Percentiles rank a stretch among this genome's conserved stretches.
These are phyloP conservation scores for Carex pumila DNA, from an alignment of 176 grass and related monocot species.

Conservation along the genomic window DNA sequence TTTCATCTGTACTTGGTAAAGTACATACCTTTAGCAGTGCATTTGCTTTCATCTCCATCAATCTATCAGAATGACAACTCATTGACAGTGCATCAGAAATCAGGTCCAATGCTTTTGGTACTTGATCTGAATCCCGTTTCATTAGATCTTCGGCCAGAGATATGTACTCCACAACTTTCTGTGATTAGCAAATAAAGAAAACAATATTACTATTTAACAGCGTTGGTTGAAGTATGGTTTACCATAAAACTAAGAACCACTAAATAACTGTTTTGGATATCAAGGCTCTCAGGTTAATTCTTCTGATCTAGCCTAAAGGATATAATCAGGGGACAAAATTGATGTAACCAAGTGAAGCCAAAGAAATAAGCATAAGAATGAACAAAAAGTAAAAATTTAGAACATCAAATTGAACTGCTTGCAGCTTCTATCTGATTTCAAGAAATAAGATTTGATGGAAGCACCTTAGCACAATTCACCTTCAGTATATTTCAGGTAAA, in stretches of 20 bases:
- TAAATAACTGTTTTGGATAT: not conserved
- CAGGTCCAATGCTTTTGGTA: constrained; percentile 50
- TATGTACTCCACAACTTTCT: constrained; percentile 57
- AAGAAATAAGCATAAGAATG: not conserved
- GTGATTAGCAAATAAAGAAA: constrained; percentile 29
- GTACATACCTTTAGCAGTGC: constrained; percentile 60
- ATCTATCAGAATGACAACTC: constrained; percentile 62
- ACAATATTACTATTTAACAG: not conserved
- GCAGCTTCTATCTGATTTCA: not conserved
- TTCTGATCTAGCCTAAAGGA: not conserved
- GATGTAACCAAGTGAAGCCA: not conserved
- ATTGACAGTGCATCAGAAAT: constrained; percentile 62
- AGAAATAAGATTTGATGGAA: not conserved
- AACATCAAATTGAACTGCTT: not conserved
- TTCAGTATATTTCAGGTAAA: not conserved
- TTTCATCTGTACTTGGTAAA: not conserved
- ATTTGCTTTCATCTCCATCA: constrained; percentile 89
- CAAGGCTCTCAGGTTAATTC: not conserved
- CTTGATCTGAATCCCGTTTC: constrained; percentile 42
- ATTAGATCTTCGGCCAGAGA: constrained; percentile 50
- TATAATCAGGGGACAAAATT: not conserved
- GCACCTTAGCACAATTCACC: not conserved
- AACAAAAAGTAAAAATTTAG: not conserved
- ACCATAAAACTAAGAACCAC: not conserved
- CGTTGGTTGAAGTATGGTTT: not conserved